Evolutionary conservation across 2,329 filamentous ascomycete genomes (phyloP).

Genomic region (Fusarium brevicatenulatum): DNA sequence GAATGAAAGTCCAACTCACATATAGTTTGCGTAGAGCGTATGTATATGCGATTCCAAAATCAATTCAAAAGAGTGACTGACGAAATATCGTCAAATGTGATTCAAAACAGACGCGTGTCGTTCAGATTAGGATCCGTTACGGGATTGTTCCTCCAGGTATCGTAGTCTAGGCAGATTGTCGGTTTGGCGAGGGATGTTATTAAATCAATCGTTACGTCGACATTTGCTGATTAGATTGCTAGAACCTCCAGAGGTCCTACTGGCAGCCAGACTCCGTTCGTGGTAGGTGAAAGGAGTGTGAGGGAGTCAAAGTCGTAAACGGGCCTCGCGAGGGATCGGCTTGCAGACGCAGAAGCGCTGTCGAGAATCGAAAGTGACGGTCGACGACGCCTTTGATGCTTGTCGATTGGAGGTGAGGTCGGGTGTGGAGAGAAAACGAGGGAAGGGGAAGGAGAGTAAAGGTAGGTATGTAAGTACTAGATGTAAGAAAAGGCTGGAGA

Average conservation of each 20-base stretch:
- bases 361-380: conserved; percentile 46
- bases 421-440: conserved; percentile 42
- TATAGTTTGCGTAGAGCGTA: conserved; percentile 46
- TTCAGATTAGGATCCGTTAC: conserved; percentile 42
- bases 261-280: conserved; percentile 41
- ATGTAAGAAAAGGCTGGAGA: conserved; percentile 43
- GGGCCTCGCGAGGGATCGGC: conserved; percentile 38
- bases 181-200: conserved; percentile 37
- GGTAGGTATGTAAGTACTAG: conserved; percentile 34
- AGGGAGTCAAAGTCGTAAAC: conserved; percentile 27
- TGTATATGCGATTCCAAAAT: conserved; percentile 45
- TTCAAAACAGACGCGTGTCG: conserved; percentile 45
- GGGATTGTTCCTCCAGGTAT: conserved; percentile 22
- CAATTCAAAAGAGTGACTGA: conserved; percentile 58
- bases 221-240: conserved; percentile 46
- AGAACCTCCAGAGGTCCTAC: conserved; percentile 47
- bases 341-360: conserved; percentile 43
- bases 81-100: conserved; percentile 55
- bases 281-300: conserved; percentile 28
- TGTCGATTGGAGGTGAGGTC: conserved; percentile 47
- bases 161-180: conserved; percentile 27
- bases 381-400: conserved; percentile 49
- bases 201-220: conserved; percentile 46
- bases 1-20: conserved; percentile 34
- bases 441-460: conserved; percentile 36